phyloP scores from a whole-genome alignment of 1,139 yeast species.

The Suhomyces guaymorum region DNA sequence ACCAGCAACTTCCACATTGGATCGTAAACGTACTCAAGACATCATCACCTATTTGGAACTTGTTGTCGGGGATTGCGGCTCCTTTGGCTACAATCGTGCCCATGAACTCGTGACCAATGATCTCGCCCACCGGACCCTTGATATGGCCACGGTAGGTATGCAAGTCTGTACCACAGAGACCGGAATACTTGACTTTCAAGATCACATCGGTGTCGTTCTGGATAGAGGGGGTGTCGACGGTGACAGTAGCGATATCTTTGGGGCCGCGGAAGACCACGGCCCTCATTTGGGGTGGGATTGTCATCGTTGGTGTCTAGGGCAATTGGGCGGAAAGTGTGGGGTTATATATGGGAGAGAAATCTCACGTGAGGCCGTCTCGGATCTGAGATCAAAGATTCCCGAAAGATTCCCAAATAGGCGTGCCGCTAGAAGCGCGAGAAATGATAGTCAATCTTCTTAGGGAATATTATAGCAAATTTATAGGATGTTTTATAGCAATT shows the following conservation, averaged over 20 bases:
- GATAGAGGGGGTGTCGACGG: constrained; percentile 47
- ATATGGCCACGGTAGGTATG: constrained; percentile 63
- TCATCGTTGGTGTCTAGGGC: constrained; percentile 1
- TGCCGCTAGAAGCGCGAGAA: too few relatives aligned
- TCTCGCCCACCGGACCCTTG: constrained; percentile 41
- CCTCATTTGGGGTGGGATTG: constrained; percentile 40
- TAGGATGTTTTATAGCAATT: too few relatives aligned
- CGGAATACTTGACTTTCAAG: constrained; percentile 53
- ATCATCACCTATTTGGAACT: constrained; percentile 43
- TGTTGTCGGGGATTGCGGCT: constrained; percentile 25
- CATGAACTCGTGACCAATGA: constrained; percentile 53
- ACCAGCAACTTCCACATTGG: constrained; percentile 59
- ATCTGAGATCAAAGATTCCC: too few relatives aligned
- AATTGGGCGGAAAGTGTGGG: too few relatives aligned
- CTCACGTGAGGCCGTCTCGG: too few relatives aligned
- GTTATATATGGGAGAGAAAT: background rate
- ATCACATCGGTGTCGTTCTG: constrained; percentile 48
- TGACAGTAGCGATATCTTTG: constrained; percentile 41
- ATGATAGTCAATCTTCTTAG: too few relatives aligned
- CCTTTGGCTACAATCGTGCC: constrained; percentile 47
- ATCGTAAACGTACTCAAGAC: constrained; percentile 55
- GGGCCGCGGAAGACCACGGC: constrained; percentile 61
- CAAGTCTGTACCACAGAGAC: constrained; percentile 63
- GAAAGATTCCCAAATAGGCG: constrained; percentile 3
- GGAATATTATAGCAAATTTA: too few relatives aligned